Evolutionary conservation across 805 yeast species (phyloP).

Genomic region (Ogataea minuta): DNA sequence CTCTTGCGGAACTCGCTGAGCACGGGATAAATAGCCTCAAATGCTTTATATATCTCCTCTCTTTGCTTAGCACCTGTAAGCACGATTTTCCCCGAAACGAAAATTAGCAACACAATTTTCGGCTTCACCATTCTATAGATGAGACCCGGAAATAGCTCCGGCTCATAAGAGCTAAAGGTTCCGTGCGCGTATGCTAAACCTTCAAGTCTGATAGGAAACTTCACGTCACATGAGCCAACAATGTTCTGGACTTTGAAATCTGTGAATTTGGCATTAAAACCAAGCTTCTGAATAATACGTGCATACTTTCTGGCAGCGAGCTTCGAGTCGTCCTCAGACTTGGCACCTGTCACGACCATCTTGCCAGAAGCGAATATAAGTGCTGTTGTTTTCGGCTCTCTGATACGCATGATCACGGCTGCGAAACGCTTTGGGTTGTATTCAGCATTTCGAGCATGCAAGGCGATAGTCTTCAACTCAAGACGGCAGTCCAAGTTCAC

Average conservation of each 20-base stretch:
- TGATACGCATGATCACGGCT: slow-evolving; percentile 98
- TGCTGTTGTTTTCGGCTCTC: slow-evolving; percentile 98
- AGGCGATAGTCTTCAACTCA: slow-evolving; percentile 94
- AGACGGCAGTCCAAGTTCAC: slow-evolving; percentile 94
- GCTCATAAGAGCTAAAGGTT: slow-evolving; percentile 97
- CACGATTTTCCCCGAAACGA: slow-evolving; percentile 96
- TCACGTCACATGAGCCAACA: slow-evolving; percentile 98
- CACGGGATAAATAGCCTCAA: slow-evolving; percentile 97
- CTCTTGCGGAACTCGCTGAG: slow-evolving; percentile 91
- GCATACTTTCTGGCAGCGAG: slow-evolving; percentile 97
- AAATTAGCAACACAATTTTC: slow-evolving; percentile 90
- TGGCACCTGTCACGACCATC: slow-evolving; percentile 99
- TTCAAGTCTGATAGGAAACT: slow-evolving; percentile 94
- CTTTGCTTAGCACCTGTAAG: slow-evolving; percentile 98
- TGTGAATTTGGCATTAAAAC: slow-evolving; percentile 96
- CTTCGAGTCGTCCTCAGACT: slow-evolving; percentile 97
- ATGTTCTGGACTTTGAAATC: slow-evolving; percentile 98
- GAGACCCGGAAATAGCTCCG: slow-evolving; percentile 96
- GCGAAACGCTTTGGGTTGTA: slow-evolving; percentile 99
- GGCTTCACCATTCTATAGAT: slow-evolving; percentile 99
- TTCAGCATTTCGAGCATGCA: slow-evolving; percentile 98
- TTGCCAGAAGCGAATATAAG: slow-evolving; percentile 97
- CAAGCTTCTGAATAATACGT: slow-evolving; percentile 94
- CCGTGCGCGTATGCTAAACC: slow-evolving; percentile 98
- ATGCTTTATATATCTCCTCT: slow-evolving; percentile 97